phyloP scores from a whole-genome alignment of 768 basidiomycete species.

The Mycena floridula region DNA sequence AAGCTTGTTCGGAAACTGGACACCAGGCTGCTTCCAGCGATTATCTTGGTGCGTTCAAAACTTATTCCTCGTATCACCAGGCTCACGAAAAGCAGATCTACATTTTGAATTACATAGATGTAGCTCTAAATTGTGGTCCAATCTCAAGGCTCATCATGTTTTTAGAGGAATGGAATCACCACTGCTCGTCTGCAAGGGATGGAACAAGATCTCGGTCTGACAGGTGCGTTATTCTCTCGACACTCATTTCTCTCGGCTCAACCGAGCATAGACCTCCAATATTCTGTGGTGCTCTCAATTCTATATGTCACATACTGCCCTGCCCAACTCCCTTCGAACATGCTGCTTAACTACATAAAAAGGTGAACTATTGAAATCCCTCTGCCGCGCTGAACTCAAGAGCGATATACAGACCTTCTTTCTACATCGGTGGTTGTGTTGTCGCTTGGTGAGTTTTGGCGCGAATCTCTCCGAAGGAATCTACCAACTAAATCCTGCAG shows the following conservation, averaged over 20 bases:
- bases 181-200: constrained; percentile 45
- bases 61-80: no score
- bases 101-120: constrained; percentile 68
- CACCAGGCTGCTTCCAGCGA: constrained; percentile 46
- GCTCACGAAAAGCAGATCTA: no score
- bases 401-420: constrained; percentile 41
- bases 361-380: constrained; percentile 26
- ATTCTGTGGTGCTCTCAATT: constrained; percentile 44
- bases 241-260: constrained; percentile 11
- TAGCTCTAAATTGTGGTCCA: constrained; percentile 18
- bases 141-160: neutral
- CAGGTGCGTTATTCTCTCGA: constrained; percentile 23
- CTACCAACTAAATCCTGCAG: no score
- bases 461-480: no score
- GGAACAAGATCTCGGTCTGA: constrained; percentile 40
- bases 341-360: constrained; percentile 53
- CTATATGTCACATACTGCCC: constrained; percentile 57
- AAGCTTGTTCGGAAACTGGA: constrained; percentile 53
- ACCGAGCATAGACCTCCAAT: constrained; percentile 31
- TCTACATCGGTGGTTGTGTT: constrained; percentile 57
- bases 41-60: no score
- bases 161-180: constrained; percentile 42
- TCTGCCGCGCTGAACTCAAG: neutral
- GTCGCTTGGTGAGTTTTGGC: no score
- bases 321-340: constrained; percentile 62